Conservation (phyloP, 169 alveolate species). For the Plasmodium coatneyi region DNA sequence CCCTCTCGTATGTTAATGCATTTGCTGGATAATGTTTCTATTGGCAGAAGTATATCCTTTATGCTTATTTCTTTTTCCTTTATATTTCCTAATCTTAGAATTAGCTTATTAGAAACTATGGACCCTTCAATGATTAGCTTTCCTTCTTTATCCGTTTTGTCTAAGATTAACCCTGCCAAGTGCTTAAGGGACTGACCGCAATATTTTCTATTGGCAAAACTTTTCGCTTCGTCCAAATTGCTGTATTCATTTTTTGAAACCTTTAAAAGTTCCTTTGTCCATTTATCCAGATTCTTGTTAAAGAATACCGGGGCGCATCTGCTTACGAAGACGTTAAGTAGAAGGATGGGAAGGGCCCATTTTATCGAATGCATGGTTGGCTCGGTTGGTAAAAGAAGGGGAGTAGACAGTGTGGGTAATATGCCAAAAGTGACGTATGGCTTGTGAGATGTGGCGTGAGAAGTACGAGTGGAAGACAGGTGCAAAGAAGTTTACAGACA, state of each 20-base stretch:
- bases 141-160: slow-evolving; percentile 67
- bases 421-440: background rate
- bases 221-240: slow-evolving; percentile 33
- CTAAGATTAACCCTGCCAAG: slow-evolving; percentile 64
- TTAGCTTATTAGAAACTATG: slow-evolving; percentile 40
- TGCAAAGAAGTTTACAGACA: background rate
- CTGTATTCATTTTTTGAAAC: slow-evolving; percentile 50
- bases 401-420: background rate
- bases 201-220: slow-evolving; percentile 34
- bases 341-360: background rate
- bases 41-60: slow-evolving; percentile 77
- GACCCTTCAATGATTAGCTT: slow-evolving; percentile 74
- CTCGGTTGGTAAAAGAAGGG: background rate
- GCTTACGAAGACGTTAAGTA: background rate
- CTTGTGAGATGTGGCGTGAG: background rate
- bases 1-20: slow-evolving; percentile 81
- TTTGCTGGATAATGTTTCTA: slow-evolving; percentile 82
- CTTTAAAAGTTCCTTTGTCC: slow-evolving; percentile 59
- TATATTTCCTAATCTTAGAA: slow-evolving; percentile 49
- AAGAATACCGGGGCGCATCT: slow-evolving; percentile 23
- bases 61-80: slow-evolving; percentile 79
- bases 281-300: slow-evolving; percentile 57
- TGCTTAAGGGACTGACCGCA: slow-evolving; percentile 70
- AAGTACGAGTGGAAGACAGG: background rate
- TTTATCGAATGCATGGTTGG: slow-evolving; percentile 21